Evolutionary conservation across 257 asterid species (phyloP).

Genomic region (Catharanthus roseus): DNA sequence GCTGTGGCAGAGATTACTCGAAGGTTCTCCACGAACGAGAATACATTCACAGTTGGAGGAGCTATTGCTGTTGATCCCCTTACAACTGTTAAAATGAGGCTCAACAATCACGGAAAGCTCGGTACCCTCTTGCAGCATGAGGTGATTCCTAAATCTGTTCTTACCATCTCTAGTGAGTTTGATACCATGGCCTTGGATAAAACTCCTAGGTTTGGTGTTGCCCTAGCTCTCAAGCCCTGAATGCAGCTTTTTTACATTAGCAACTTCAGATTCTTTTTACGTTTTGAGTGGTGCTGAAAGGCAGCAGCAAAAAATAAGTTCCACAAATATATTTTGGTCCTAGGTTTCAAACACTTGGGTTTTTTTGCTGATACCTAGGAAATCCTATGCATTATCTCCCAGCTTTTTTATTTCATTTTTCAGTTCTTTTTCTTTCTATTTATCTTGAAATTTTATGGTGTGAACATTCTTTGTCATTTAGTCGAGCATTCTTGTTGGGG

Average conservation of each 20-base stretch:
- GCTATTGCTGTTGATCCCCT: conserved; percentile 55
- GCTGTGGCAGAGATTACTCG: conserved; percentile 65
- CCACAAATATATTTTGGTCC: conserved; percentile 21
- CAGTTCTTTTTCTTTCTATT: neutral
- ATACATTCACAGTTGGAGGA: conserved; percentile 77
- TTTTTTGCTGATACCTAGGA: conserved; percentile 19
- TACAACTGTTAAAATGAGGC: conserved; percentile 60
- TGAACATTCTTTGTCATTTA: neutral
- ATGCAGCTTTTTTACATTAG: conserved; percentile 2
- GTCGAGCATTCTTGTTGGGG: neutral
- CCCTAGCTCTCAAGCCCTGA: conserved; percentile 65
- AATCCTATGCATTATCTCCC: conserved; percentile 6
- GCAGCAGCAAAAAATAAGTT: conserved; percentile 34
- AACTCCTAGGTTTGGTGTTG: conserved; percentile 65
- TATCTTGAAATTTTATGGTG: conserved; percentile 10
- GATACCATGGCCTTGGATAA: conserved; percentile 81
- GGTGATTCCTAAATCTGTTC: conserved; percentile 50
- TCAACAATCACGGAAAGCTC: conserved; percentile 64
- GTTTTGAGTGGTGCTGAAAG: conserved; percentile 23
- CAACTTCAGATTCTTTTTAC: conserved; percentile 17
- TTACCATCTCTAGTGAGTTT: conserved; percentile 66
- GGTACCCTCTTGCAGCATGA: conserved; percentile 73
- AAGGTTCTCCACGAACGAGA: conserved; percentile 71
- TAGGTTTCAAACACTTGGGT: conserved; percentile 19
- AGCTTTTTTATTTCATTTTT: conserved; percentile 1